Base-by-base conservation (phyloP, 1,139 yeast species). In the Saccharomyces uvarum region DNA sequence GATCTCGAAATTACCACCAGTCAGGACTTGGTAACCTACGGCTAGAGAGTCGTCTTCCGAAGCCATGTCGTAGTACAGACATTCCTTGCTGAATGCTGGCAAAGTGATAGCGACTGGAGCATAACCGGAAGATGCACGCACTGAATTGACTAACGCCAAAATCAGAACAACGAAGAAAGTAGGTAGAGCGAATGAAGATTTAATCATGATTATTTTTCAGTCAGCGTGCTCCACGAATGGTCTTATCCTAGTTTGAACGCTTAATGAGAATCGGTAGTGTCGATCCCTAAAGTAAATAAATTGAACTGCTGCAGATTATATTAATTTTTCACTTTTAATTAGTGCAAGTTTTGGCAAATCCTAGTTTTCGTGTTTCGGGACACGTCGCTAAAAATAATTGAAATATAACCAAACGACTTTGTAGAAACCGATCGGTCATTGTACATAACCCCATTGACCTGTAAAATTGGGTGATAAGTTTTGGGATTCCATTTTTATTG, bases 1-100 rank as follows among this genome's bases (percentile, higher is more conserved):
- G 55, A 83, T 79, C 67, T 83, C 88, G 61, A 82, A 83, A 54
- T 83, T 76, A 21, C 88, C 88, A 55, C 88, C 88, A 53, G 81
- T 77, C 63, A 83, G 80, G 54, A 83, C 73, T 73, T 77, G 78
- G 55, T 74, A 75, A 51, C 75, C 70, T n/a, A 74, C 71, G 19
- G 73, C 69, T n/a, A 75, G 57, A 1, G 75, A 61, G 46, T 73
- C 75, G 1, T 70, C 71, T 6, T 72, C 72, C 33, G 63, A 56
- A 21, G 53, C 50, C 54, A 74, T 56, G 53, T 67, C 70, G 55
- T 69, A 68, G 57, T 71, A 73, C 33, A 74, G 59, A 59, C 78
- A 75, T 58, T 75, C 77, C 53, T 70, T 72, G 21, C 74, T 71
- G 56, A 73, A 74, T 0, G 77, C 69, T n/a, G 75, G 71, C 41